Base-by-base conservation (phyloP, 768 basidiomycete species). In the Amanita pallidorosea region DNA sequence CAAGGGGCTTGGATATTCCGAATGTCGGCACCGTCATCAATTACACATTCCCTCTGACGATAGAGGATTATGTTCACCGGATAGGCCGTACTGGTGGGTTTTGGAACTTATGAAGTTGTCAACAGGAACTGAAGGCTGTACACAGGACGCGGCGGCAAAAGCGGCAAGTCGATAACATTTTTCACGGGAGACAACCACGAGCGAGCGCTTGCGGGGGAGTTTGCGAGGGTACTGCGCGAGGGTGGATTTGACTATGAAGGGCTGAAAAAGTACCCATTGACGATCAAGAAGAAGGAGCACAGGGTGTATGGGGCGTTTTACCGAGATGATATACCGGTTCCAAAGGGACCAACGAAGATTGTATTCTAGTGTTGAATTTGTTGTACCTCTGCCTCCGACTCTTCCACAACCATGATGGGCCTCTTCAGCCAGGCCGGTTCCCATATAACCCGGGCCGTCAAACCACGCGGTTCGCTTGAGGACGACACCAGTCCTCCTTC, bases 31-130 rank as follows among this genome's bases (percentile, higher is more conserved):
- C 85, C 22, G 96, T 99, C 43, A 80, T 98, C 64, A 96, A 97
- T 68, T 95, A 96, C 61, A 94, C 89, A n/a, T 97, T 94, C 70
- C 95, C 95, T 36, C 71, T 99, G 61, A 97, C 93, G 2, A 85
- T 97, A 44, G 95, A 96, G 69, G 85, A 90, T 69, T 94, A 86
- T 60, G 78, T 91, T 58, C 90, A 93, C 65, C 85, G 90, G 7
- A 92, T 93, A 53, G 90, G 90, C 42, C 76, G 90, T 53, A 93
- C 91, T 1, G 89, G 88, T 86, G 60, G 59, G 74, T 66, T 23
- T 35, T 40, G 51, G 45, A 17, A 4, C 23, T 47, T 9, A 46
- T 42, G 57, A 31, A 34, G 54, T 41, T 40, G 29, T 44, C 13
- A 23, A 47, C 44, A 51, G 33, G 35, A 7, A n/a, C 20, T 53